These are phyloP conservation scores for Botrytis deweyae DNA, from an alignment of 2,329 filamentous ascomycete species.

Conservation along the genomic window DNA sequence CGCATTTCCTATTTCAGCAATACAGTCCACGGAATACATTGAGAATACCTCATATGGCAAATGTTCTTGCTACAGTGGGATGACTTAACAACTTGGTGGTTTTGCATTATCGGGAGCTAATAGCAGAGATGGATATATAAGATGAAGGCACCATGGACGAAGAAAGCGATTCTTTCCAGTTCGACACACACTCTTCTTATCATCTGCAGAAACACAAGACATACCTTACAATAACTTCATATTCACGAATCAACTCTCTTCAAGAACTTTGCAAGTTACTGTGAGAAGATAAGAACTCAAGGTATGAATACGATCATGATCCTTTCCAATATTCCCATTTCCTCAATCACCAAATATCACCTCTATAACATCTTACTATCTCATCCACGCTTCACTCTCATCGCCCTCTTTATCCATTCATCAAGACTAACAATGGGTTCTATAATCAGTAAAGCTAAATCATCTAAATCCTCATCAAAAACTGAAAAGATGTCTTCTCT, in stretches of 20 bases:
- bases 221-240: conserved; percentile 20
- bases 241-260: background rate
- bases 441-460: conserved; percentile 38
- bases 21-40: conserved; percentile 19
- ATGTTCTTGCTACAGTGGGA: conserved; percentile 27
- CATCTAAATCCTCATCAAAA: conserved; percentile 22
- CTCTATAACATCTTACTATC: conserved; percentile 2
- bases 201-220: conserved; percentile 19
- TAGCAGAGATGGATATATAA: conserved; percentile 21
- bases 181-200: conserved; percentile 23
- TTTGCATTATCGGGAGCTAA: conserved; percentile 16
- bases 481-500: conserved; percentile 30
- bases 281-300: conserved; percentile 25
- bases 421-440: conserved; percentile 37
- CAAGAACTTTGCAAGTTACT: background rate
- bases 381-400: background rate
- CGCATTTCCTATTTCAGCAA: conserved; percentile 21
- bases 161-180: conserved; percentile 27
- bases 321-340: background rate
- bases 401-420: background rate
- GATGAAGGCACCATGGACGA: conserved; percentile 17
- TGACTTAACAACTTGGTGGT: conserved; percentile 18
- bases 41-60: conserved; percentile 19
- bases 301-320: conserved; percentile 21
- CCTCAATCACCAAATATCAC: background rate